These are phyloP conservation scores for Naganishia vishniacii DNA, from an alignment of 768 basidiomycete species.

Conservation along the genomic window DNA sequence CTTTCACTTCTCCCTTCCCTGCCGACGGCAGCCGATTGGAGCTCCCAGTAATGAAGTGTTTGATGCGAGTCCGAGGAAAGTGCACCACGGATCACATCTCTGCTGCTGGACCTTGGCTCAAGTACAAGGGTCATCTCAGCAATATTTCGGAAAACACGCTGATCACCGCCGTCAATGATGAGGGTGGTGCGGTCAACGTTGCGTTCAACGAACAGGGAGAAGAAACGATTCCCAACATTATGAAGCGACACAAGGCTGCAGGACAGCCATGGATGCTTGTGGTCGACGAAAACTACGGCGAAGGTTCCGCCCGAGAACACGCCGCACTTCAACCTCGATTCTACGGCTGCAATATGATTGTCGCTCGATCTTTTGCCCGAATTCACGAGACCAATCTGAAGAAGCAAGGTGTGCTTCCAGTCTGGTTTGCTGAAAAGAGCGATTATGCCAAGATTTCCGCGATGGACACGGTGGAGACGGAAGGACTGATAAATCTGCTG, in stretches of 20 bases:
- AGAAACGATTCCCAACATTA: constrained; percentile 84
- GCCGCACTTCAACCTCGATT: constrained; percentile 94
- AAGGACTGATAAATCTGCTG: constrained; percentile 67
- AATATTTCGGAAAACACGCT: constrained; percentile 95
- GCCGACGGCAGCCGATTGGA: constrained; percentile 55
- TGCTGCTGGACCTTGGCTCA: constrained; percentile 96
- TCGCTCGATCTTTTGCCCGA: constrained; percentile 90
- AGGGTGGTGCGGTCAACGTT: constrained; percentile 84
- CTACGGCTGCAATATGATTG: constrained; percentile 80
- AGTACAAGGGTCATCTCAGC: constrained; percentile 91
- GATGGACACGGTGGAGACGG: constrained; percentile 74
- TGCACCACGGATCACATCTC: constrained; percentile 99
- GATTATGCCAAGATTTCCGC: constrained; percentile 76
- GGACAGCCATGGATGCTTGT: constrained; percentile 85
- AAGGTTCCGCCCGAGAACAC: constrained; percentile 95
- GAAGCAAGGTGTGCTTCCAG: constrained; percentile 96
- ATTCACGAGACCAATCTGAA: constrained; percentile 98
- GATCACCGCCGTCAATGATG: constrained; percentile 92
- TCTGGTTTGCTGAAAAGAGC: constrained; percentile 82
- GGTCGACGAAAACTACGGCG: constrained; percentile 84
- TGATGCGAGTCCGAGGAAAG: constrained; percentile 92
- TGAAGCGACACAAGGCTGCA: constrained; percentile 78
- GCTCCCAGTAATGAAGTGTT: constrained; percentile 71
- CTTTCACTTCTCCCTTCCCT: constrained; percentile 72
- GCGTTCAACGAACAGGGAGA: constrained; percentile 68